Conservation (phyloP, 176 grass and related monocot genomes). For the Melocanna baccifera region DNA sequence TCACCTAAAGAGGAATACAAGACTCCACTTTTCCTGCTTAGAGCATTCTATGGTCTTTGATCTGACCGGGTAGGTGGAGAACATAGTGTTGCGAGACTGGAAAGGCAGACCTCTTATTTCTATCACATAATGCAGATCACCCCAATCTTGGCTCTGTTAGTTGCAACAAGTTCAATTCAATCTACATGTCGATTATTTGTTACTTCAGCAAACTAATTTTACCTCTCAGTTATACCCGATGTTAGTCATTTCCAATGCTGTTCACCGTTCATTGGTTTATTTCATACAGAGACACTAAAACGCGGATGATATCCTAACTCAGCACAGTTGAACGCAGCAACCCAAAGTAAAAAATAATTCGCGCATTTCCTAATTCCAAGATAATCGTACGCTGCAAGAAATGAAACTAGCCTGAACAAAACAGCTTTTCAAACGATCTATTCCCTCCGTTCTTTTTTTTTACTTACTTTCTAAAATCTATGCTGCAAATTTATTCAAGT, state of each 20-base stretch:
- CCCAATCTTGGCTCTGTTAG: not conserved
- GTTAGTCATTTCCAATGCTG: not conserved
- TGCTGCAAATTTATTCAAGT: too few species aligned
- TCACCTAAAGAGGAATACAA: not conserved
- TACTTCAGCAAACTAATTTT: not conserved
- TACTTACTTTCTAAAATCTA: too few species aligned
- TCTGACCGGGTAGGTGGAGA: slow-evolving; percentile 26
- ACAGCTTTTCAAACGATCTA: not conserved
- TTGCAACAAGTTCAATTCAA: not conserved
- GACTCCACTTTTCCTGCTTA: slow-evolving; percentile 9
- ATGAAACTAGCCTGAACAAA: not conserved
- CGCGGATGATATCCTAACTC: not conserved
- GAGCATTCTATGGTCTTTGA: slow-evolving; percentile 14
- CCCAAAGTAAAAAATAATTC: not conserved
- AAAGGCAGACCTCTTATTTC: not conserved
- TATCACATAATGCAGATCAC: not conserved
- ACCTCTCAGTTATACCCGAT: not conserved
- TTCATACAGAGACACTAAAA: not conserved
- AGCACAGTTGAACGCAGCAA: not conserved
- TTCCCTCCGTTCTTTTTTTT: too few species aligned
- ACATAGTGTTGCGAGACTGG: not conserved
- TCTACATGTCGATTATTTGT: not conserved
- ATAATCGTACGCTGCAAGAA: not conserved
- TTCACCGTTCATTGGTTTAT: not conserved
- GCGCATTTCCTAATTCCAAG: not conserved